phyloP scores from a whole-genome alignment of 2,329 filamentous ascomycete species.

The Talaromyces sp. region DNA sequence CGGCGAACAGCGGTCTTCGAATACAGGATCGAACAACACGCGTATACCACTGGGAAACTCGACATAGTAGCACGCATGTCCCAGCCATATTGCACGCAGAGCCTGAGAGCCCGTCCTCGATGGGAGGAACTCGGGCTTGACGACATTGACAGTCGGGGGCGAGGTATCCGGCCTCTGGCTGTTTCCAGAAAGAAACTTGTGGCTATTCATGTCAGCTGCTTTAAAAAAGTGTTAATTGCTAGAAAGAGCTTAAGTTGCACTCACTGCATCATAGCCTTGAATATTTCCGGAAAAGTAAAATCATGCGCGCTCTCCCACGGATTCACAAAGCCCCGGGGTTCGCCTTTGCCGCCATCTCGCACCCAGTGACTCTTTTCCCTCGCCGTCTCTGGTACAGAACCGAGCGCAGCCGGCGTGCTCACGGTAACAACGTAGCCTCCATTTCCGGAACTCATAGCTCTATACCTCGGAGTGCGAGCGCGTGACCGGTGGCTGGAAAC shows the following conservation, averaged over 20 bases:
- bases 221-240: too few species aligned
- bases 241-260: neutral
- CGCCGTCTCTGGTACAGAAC: constrained; percentile 4
- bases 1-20: constrained; percentile 74
- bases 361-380: constrained; percentile 11
- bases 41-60: constrained; percentile 77
- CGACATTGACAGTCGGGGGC: constrained; percentile 10
- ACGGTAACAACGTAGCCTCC: neutral
- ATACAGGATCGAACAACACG: constrained; percentile 83
- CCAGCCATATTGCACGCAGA: constrained; percentile 74
- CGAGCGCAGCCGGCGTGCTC: neutral
- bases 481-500: neutral
- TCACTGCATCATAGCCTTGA: constrained; percentile 10
- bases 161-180: constrained; percentile 11
- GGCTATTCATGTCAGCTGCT: neutral
- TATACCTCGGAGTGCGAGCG: neutral
- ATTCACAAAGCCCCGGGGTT: constrained; percentile 9
- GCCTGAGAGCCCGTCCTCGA: constrained; percentile 8
- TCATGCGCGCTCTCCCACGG: constrained; percentile 12
- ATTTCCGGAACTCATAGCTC: neutral
- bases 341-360: neutral
- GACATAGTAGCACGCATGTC: constrained; percentile 82
- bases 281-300: constrained; percentile 9
- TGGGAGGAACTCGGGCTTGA: constrained; percentile 11
- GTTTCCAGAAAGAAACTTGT: constrained; percentile 13